Conservation (phyloP, 352 stramenopile species). For the Globisporangium nodosum region DNA sequence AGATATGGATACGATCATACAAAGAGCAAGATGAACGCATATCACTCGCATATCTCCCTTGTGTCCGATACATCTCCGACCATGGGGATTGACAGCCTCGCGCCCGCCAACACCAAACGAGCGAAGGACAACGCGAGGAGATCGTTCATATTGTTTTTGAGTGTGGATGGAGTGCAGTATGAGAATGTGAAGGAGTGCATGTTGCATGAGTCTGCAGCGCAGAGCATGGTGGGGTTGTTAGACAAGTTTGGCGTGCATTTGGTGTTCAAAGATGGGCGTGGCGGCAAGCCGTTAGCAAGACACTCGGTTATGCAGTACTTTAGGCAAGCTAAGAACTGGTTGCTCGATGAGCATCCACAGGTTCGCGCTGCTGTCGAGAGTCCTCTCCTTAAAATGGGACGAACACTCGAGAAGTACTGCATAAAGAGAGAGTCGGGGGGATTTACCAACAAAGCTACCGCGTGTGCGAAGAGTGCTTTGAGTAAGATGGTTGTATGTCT, state of each 20-base stretch:
- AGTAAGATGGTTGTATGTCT: no score
- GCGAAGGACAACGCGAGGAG: background rate
- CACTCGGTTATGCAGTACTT: background rate
- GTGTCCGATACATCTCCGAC: background rate
- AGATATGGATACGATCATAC: background rate
- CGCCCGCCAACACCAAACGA: background rate
- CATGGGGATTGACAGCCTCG: background rate
- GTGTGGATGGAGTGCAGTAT: background rate
- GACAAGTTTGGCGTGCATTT: slow-evolving; percentile 5
- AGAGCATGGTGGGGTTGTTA: background rate
- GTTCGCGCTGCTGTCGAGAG: no score
- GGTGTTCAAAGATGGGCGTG: background rate
- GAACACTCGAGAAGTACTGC: no score
- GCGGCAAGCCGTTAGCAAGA: background rate
- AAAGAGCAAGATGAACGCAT: background rate
- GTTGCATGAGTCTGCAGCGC: background rate
- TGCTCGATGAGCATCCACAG: no score
- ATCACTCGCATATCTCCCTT: slow-evolving; percentile 1
- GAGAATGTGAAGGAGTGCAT: slow-evolving; percentile 5
- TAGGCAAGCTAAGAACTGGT: background rate
- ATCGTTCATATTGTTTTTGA: slow-evolving; percentile 3
- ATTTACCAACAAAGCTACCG: no score
- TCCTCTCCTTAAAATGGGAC: no score
- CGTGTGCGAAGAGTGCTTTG: no score
- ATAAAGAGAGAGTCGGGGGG: no score